Evolutionary conservation across 1,284 basidiomycete genomes (phyloP).

Genomic region (Chalciporus sp.): DNA sequence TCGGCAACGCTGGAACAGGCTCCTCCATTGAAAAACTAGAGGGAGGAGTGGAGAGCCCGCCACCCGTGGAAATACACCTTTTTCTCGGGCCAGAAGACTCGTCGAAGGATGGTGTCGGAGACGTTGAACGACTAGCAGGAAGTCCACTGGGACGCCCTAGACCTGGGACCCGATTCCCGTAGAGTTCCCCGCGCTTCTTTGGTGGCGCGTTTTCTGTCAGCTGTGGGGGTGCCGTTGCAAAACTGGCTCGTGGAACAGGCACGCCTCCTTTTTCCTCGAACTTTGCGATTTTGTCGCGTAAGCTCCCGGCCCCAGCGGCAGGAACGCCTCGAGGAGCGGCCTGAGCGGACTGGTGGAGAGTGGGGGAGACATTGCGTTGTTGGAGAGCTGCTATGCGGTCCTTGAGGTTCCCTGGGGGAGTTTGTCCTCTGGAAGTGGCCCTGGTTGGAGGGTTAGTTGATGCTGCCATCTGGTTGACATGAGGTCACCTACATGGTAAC

Average conservation of each 20-base stretch:
- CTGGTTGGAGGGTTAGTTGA: slow-evolving; percentile 24
- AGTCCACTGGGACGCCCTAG: slow-evolving; percentile 40
- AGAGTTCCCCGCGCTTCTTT: slow-evolving; percentile 62
- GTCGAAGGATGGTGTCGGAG: slow-evolving; percentile 15
- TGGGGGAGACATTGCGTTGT: slow-evolving; percentile 50
- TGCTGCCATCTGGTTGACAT: background rate
- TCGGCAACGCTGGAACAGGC: slow-evolving; percentile 31
- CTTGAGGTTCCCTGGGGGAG: slow-evolving; percentile 62
- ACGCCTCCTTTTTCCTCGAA: slow-evolving; percentile 77
- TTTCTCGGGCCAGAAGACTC: slow-evolving; percentile 27
- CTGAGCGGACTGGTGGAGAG: slow-evolving; percentile 38
- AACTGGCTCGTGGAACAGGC: slow-evolving; percentile 72
- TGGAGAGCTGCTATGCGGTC: slow-evolving; percentile 77
- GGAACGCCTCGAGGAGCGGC: slow-evolving; percentile 28
- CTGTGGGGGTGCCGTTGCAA: slow-evolving; percentile 68
- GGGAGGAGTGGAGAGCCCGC: slow-evolving; percentile 16
- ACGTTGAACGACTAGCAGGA: slow-evolving; percentile 22
- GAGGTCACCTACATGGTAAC: slow-evolving; percentile 25
- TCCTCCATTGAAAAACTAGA: slow-evolving; percentile 18
- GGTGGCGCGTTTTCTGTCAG: slow-evolving; percentile 45
- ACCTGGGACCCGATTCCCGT: slow-evolving; percentile 68
- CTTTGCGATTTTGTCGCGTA: slow-evolving; percentile 74
- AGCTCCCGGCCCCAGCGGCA: slow-evolving; percentile 37
- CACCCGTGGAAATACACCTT: slow-evolving; percentile 34
- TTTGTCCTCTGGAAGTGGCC: slow-evolving; percentile 40